phyloP scores from a whole-genome alignment of 2,329 filamentous ascomycete genomes.

The Pyrenophora teres region DNA sequence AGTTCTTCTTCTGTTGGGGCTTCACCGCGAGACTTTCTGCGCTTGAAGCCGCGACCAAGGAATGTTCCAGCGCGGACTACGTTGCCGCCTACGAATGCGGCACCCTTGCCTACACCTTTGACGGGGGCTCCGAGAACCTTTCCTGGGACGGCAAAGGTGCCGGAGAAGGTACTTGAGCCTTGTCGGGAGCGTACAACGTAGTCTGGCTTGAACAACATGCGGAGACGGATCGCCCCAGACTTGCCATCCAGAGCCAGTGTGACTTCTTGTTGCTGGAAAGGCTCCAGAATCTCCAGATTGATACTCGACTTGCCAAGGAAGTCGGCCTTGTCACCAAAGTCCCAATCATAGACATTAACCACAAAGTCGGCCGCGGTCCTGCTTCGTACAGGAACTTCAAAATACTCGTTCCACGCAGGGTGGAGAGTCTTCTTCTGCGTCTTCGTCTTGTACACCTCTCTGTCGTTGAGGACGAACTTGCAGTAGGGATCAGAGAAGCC shows the following conservation, averaged over 20 bases:
- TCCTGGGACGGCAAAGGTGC: constrained; percentile 83
- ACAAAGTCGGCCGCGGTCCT: constrained; percentile 83
- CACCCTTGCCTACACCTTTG: constrained; percentile 83
- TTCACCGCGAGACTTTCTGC: constrained; percentile 64
- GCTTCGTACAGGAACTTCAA: constrained; percentile 81
- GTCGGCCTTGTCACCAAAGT: constrained; percentile 94
- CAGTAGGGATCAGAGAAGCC: constrained; percentile 97
- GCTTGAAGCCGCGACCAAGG: constrained; percentile 80
- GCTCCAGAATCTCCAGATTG: constrained; percentile 78
- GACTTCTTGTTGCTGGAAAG: constrained; percentile 79
- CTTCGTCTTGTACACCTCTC: constrained; percentile 93
- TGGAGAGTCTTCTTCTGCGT: constrained; percentile 95
- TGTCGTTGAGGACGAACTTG: constrained; percentile 88
- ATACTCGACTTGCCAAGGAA: constrained; percentile 79
- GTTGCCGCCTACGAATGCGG: constrained; percentile 71
- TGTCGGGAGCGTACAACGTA: constrained; percentile 87
- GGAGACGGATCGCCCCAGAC: constrained; percentile 79
- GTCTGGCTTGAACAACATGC: constrained; percentile 88
- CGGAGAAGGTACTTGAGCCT: constrained; percentile 89
- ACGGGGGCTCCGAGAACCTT: constrained; percentile 95
- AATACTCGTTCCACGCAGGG: constrained; percentile 95
- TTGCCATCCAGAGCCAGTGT: constrained; percentile 82
- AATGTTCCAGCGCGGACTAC: constrained; percentile 91
- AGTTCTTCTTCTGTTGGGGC: constrained; percentile 45
- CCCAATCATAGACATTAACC: constrained; percentile 89